Conservation (phyloP, 2,329 filamentous ascomycete species). For the Neonectria ditissima region DNA sequence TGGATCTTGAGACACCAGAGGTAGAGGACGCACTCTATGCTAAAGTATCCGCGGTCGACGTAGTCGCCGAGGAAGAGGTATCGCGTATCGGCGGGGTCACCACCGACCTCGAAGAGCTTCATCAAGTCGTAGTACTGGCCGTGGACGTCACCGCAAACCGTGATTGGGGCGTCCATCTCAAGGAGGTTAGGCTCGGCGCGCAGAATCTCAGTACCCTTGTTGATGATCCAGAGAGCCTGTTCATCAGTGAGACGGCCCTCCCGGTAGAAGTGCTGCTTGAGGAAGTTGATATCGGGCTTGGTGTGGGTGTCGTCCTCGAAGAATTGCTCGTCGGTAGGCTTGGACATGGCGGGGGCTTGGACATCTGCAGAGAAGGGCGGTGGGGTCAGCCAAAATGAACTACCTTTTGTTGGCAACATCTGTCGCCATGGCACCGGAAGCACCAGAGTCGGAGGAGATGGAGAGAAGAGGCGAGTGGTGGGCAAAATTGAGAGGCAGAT, state of each 20-base stretch:
- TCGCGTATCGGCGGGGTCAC: constrained; percentile 93
- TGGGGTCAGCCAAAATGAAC: constrained; percentile 34
- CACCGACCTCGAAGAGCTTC: constrained; percentile 99
- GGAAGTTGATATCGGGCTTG: constrained; percentile 92
- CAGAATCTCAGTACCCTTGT: constrained; percentile 86
- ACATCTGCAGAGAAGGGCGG: constrained; percentile 73
- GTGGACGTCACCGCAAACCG: constrained; percentile 97
- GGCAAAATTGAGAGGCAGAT: constrained; percentile 21
- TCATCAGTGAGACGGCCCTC: constrained; percentile 97
- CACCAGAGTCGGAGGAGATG: background rate
- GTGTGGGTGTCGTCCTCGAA: constrained; percentile 85
- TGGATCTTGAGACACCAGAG: constrained; percentile 99
- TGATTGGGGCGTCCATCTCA: constrained; percentile 99
- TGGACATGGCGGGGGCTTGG: constrained; percentile 94
- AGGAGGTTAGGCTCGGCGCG: constrained; percentile 93
- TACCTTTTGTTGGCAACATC: constrained; percentile 13
- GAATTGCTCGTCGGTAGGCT: constrained; percentile 94
- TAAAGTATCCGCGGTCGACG: constrained; percentile 98
- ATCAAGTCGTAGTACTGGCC: constrained; percentile 99
- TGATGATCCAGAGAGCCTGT: constrained; percentile 95
- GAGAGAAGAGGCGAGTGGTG: constrained; percentile 4
- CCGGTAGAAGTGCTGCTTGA: constrained; percentile 98
- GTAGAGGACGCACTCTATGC: constrained; percentile 98
- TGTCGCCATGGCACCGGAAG: background rate
- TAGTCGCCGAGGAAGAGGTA: constrained; percentile 99